Evolutionary conservation across 768 basidiomycete genomes (phyloP), one percentile per base, ranked within the genome.

Genomic region (Suillus plorans): DNA sequence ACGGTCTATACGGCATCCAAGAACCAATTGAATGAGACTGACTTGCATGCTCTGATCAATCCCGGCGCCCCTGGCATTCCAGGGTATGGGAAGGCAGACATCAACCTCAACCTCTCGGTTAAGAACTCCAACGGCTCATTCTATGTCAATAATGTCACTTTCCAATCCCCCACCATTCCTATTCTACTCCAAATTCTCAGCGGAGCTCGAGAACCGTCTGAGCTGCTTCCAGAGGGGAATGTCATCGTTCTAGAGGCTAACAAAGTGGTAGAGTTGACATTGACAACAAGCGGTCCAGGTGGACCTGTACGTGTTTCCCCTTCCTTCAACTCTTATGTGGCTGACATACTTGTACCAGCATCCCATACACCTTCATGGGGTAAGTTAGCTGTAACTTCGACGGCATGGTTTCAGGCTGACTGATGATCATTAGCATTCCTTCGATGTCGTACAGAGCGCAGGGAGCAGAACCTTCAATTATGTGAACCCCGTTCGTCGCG

Each of bases 401-500:
- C 13, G 3, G 12, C 8, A 20, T 42, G 25, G 41, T 8, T 25
- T 13, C 22, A 41, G 2, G 56, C 12, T 52, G 7, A 1, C 47
- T 59, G 41, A 20, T 42, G 0, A 13, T 31, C 25, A 42, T 42
- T 65, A 82, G 80, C 82, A 84, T 66, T 65, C 74, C 10, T 85
- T 85, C 67, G 76, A 77, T 50, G 83, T 84, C 25, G 71, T 84
- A 28, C 72, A 79, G 59, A 80, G 79, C 58, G 80, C 83, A 7
- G 80, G 80, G 4, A 79, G 68, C 41, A 61, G 63, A 2, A 64
- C 52, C 1, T 77, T 75, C 68, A 85, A 85, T 70, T 84, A 80
- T 39, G 67, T 66, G 9, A 87, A 90, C 72, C 90, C 90, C 0
- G 80, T 81, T 53, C 74, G 80, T 63, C 75, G 85, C 49, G 85